These are phyloP conservation scores for Camillea tinctor DNA, from an alignment of 2,329 filamentous ascomycete species.

Conservation along the genomic window DNA sequence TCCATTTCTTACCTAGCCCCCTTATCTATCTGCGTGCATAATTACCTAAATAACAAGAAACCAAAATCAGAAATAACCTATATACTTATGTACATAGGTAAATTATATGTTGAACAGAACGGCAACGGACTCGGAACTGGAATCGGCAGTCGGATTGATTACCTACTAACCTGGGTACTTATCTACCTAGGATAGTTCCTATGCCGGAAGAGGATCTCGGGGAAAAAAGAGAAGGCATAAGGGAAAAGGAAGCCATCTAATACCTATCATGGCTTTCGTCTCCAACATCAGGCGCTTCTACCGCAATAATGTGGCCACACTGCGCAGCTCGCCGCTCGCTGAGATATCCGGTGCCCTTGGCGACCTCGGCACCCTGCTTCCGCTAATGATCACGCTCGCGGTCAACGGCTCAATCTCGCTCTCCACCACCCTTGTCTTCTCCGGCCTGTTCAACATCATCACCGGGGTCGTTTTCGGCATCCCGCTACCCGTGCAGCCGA, in stretches of 20 bases:
- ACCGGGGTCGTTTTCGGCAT: constrained; percentile 84
- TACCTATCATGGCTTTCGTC: constrained; percentile 23
- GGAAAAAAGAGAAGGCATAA: not conserved
- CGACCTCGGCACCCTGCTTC: constrained; percentile 71
- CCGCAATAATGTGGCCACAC: constrained; percentile 48
- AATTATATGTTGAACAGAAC: too few relatives aligned
- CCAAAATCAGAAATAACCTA: too few relatives aligned
- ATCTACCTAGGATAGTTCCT: too few relatives aligned
- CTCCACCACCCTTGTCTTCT: constrained; percentile 81
- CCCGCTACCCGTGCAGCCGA: constrained; percentile 88
- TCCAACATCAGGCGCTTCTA: constrained; percentile 35
- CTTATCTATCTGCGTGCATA: too few relatives aligned
- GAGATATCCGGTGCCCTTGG: constrained; percentile 86
- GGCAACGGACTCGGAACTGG: too few relatives aligned
- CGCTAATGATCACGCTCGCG: constrained; percentile 77
- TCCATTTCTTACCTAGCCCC: too few relatives aligned
- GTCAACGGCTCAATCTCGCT: constrained; percentile 77
- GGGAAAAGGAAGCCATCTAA: too few relatives aligned
- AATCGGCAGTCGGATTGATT: too few relatives aligned
- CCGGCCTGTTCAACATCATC: constrained; percentile 80
- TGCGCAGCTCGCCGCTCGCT: constrained; percentile 49
- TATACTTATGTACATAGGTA: too few relatives aligned
- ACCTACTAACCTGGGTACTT: not conserved
- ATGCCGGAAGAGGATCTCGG: too few relatives aligned
- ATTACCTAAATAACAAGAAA: too few relatives aligned